Percentiles rank a stretch among this genome's conserved stretches.
These are phyloP conservation scores for Backusella morwellensis DNA, from an alignment of 192 early-diverging fungal genomes.

Conservation along the genomic window DNA sequence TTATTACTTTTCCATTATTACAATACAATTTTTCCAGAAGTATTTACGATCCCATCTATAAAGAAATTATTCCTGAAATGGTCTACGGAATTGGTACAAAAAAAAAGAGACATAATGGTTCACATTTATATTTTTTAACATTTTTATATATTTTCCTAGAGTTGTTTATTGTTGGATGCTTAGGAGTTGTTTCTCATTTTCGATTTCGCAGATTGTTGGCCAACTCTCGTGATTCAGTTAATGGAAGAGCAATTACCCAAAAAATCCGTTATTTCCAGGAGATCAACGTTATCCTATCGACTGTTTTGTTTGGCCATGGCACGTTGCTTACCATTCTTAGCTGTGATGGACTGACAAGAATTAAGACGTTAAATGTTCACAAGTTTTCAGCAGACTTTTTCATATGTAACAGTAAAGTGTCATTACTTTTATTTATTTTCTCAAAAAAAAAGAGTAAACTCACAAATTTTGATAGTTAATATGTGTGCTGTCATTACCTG, in stretches of 20 bases:
- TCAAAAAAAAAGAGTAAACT: not conserved
- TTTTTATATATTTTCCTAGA: not conserved
- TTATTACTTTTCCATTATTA: conserved; percentile 36
- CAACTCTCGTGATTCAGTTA: conserved; percentile 12
- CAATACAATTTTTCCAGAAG: conserved; percentile 30
- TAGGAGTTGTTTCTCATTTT: conserved; percentile 23
- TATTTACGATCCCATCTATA: conserved; percentile 20
- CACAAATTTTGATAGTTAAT: not conserved
- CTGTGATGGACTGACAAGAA: conserved; percentile 31
- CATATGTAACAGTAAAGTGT: conserved; percentile 32
- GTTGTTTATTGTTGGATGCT: conserved; percentile 10
- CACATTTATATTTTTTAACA: not conserved
- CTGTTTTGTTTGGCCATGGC: conserved; percentile 12
- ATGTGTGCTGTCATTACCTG: conserved; percentile 5
- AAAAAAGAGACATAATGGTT: not conserved
- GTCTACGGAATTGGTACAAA: conserved; percentile 31
- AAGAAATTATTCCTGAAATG: conserved; percentile 44
- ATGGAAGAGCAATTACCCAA: conserved; percentile 12
- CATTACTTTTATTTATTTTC: not conserved
- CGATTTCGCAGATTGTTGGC: conserved; percentile 22
- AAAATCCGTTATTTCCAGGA: conserved; percentile 34
- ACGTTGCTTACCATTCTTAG: conserved; percentile 33
- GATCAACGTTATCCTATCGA: conserved; percentile 27
- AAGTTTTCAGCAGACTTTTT: conserved; percentile 36
- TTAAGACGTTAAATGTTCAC: conserved; percentile 18